phyloP scores from a whole-genome alignment of 805 yeast species.

The Blastobotrys mokoenaii region DNA sequence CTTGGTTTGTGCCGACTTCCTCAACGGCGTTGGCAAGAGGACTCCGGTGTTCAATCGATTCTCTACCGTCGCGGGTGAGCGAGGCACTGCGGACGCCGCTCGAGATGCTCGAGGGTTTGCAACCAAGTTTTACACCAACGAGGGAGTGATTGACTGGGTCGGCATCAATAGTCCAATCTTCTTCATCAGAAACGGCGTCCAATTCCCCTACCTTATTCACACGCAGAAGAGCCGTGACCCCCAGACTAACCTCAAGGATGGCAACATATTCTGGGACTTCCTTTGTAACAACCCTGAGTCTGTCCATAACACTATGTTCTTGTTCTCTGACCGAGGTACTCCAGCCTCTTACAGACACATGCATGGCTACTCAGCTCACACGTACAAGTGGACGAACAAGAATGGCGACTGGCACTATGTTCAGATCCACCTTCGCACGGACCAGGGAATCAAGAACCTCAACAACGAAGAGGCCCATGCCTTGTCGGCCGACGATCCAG shows the following conservation, averaged over 20 bases:
- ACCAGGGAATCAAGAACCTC: constrained; percentile 41
- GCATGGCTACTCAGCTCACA: constrained; percentile 61
- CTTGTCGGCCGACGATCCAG: constrained; percentile 43
- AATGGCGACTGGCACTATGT: constrained; percentile 46
- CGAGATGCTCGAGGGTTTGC: constrained; percentile 68
- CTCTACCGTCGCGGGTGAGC: constrained; percentile 65
- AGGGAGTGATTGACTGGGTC: constrained; percentile 65
- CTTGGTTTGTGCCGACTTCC: constrained; percentile 41
- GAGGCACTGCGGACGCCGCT: constrained; percentile 56
- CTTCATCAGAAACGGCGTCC: constrained; percentile 54
- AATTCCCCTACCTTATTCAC: constrained; percentile 59
- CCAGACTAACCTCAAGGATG: constrained; percentile 48
- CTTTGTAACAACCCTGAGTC: constrained; percentile 47
- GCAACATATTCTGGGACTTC: constrained; percentile 51
- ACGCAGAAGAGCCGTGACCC: constrained; percentile 60
- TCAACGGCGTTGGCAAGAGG: constrained; percentile 68
- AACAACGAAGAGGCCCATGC: constrained; percentile 39
- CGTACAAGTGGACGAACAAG: constrained; percentile 47
- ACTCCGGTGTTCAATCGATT: constrained; percentile 55
- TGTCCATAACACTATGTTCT: constrained; percentile 47
- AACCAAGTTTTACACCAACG: constrained; percentile 56
- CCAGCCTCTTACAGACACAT: constrained; percentile 46
- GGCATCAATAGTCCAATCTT: constrained; percentile 65
- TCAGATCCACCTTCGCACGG: constrained; percentile 46
- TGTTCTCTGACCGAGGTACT: constrained; percentile 54